Evolutionary conservation across 192 early-diverging fungal species (phyloP).

Genomic region (Coemansia sp.): DNA sequence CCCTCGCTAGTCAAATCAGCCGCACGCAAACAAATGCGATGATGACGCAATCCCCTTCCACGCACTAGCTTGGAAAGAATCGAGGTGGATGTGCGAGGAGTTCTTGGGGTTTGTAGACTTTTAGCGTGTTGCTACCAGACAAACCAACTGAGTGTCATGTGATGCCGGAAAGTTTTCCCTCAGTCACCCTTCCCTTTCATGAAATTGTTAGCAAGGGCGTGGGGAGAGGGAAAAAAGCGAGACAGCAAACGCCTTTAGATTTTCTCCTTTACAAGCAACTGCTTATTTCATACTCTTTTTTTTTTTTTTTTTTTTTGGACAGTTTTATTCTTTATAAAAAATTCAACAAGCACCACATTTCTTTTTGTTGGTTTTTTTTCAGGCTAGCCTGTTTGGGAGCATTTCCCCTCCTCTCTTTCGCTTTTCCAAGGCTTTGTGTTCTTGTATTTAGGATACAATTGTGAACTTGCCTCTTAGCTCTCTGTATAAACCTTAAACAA

Average conservation of each 20-base stretch:
- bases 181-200: background rate
- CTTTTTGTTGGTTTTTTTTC: conserved; percentile 12
- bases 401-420: background rate
- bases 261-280: background rate
- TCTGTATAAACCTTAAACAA: background rate
- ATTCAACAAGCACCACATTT: conserved; percentile 3
- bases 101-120: background rate
- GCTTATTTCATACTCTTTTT: background rate
- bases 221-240: background rate
- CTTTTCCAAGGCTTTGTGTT: background rate
- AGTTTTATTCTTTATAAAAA: background rate
- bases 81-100: background rate
- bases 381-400: background rate
- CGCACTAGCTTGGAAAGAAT: background rate
- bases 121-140: too few species aligned
- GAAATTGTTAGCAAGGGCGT: background rate
- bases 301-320: background rate
- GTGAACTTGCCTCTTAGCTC: background rate
- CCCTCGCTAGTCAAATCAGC: conserved; percentile 33
- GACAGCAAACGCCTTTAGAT: background rate
- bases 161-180: background rate
- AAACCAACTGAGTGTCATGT: background rate
- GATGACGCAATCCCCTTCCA: background rate
- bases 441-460: background rate
- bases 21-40: conserved; percentile 14